Evolutionary conservation across 2,329 filamentous ascomycete species (phyloP).

Genomic region (Trichoderma sp.): DNA sequence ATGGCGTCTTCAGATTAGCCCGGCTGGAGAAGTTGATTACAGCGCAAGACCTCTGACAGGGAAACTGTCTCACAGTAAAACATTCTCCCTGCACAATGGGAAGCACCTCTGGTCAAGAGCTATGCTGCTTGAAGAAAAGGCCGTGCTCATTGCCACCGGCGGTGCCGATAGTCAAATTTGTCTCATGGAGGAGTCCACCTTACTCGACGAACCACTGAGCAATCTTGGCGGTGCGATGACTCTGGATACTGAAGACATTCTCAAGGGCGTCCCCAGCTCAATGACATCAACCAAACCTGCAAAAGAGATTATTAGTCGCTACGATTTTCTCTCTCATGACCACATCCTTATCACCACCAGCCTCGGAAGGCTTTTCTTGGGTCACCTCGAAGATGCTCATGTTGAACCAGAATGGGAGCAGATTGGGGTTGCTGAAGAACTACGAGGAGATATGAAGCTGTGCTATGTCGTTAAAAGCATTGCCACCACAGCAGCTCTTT

Average conservation of each 20-base stretch:
- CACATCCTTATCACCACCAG: slow-evolving; percentile 57
- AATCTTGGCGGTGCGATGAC: slow-evolving; percentile 20
- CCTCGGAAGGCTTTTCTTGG: slow-evolving; percentile 56
- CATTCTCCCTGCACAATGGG: slow-evolving; percentile 67
- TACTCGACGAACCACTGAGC: neutral
- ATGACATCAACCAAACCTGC: neutral
- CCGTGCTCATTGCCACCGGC: slow-evolving; percentile 62
- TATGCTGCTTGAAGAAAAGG: slow-evolving; percentile 30
- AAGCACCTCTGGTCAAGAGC: slow-evolving; percentile 88
- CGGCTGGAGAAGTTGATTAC: neutral
- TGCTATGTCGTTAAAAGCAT: slow-evolving; percentile 48
- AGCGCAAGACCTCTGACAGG: slow-evolving; percentile 7
- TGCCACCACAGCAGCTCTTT: slow-evolving; percentile 38
- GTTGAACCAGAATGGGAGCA: slow-evolving; percentile 42
- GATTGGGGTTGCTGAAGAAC: slow-evolving; percentile 34
- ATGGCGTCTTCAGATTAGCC: slow-evolving; percentile 58
- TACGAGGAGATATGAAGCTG: slow-evolving; percentile 39
- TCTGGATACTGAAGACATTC: slow-evolving; percentile 35
- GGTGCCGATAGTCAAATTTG: slow-evolving; percentile 76
- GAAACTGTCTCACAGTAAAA: slow-evolving; percentile 50
- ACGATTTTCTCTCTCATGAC: slow-evolving; percentile 56
- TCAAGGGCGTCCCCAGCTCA: slow-evolving; percentile 21
- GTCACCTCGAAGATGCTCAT: slow-evolving; percentile 30
- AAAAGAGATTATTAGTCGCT: slow-evolving; percentile 54
- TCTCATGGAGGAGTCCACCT: slow-evolving; percentile 37